phyloP scores from a whole-genome alignment of 371 early-diverging fungal genomes.

The Apophysomyces variabilis region DNA sequence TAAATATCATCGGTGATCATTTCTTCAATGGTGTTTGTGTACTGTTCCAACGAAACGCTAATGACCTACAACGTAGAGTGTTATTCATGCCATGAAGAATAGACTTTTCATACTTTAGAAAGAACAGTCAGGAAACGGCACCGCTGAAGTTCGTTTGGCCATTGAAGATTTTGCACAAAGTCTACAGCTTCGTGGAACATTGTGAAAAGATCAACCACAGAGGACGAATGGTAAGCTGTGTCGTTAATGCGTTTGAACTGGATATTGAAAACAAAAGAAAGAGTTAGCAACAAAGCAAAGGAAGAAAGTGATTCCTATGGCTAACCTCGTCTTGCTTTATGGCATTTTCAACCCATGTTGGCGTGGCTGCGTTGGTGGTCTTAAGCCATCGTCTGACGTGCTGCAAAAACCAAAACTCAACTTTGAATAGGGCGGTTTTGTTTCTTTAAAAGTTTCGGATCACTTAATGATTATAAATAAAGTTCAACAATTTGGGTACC shows the following conservation, averaged over 20 bases:
- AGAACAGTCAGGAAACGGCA: conserved; percentile 66
- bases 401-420: conserved; percentile 59
- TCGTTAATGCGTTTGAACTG: conserved; percentile 57
- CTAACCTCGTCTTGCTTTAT: conserved; percentile 55
- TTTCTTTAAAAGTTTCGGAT: conserved; percentile 10
- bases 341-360: conserved; percentile 55
- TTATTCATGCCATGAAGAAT: too few relatives aligned
- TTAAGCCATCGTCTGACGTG: conserved; percentile 57
- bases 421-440: conserved; percentile 42
- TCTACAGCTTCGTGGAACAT: conserved; percentile 70
- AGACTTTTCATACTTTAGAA: conserved; percentile 40
- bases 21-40: conserved; percentile 32
- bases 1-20: conserved; percentile 28
- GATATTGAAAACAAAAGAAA: neutral
- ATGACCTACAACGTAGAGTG: conserved; percentile 18
- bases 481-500: conserved; percentile 20
- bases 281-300: neutral
- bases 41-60: conserved; percentile 40
- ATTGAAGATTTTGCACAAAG: conserved; percentile 58
- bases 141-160: conserved; percentile 69
- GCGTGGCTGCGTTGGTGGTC: conserved; percentile 44
- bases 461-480: neutral
- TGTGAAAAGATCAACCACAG: conserved; percentile 69
- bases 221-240: conserved; percentile 67
- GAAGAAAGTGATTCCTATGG: too few relatives aligned